Evolutionary conservation across 2,329 filamentous ascomycete genomes (phyloP).

Genomic region (Colletotrichum sp.): DNA sequence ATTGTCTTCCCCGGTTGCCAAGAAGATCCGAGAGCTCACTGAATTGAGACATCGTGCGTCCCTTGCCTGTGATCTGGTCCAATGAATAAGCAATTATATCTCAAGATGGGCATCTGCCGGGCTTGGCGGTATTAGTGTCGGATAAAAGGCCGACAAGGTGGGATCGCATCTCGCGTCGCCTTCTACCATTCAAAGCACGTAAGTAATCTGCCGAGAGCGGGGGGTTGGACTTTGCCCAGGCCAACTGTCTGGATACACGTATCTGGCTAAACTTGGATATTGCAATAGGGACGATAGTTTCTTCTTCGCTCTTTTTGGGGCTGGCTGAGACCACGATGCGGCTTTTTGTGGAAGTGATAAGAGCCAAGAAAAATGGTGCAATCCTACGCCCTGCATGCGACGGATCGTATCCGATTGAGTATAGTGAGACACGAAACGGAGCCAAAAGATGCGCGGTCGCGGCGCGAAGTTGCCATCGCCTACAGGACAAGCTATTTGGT

Average conservation of each 20-base stretch:
- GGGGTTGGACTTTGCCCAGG: not conserved
- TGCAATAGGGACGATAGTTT: not conserved
- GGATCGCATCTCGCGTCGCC: not conserved
- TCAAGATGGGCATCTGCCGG: slow-evolving; percentile 1
- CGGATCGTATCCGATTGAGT: slow-evolving; percentile 17
- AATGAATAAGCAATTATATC: not conserved
- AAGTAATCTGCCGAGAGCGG: slow-evolving; percentile 2
- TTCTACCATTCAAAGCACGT: not conserved
- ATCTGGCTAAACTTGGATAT: slow-evolving; percentile 1
- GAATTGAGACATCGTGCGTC: not conserved
- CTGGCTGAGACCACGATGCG: not conserved
- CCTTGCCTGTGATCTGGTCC: not conserved
- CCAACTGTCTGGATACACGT: not conserved
- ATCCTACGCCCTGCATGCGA: slow-evolving; percentile 8
- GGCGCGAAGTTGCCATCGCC: not conserved
- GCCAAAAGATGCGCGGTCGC: not conserved
- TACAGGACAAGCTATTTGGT: not conserved
- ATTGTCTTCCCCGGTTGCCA: not conserved
- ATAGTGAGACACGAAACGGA: not conserved
- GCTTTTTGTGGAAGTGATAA: slow-evolving; percentile 15
- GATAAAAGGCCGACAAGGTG: slow-evolving; percentile 6
- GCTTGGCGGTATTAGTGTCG: not conserved
- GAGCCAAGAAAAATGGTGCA: slow-evolving; percentile 13
- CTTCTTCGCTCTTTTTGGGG: not conserved
- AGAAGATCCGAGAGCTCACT: not conserved